phyloP scores from a whole-genome alignment of 1,139 yeast species.

The Suhomyces bribrorum region DNA sequence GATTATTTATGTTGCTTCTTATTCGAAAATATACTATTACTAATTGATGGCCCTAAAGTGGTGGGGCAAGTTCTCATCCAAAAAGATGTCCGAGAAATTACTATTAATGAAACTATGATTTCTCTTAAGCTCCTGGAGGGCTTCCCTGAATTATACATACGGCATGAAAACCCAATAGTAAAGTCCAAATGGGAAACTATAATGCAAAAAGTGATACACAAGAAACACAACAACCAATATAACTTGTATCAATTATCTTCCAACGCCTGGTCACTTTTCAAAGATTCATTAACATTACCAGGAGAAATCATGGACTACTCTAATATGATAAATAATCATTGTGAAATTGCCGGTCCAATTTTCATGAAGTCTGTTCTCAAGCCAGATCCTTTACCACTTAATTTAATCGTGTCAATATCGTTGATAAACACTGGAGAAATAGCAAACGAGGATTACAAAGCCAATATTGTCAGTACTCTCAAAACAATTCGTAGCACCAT shows the following conservation, averaged over 20 bases:
- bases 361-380: conserved; percentile 30
- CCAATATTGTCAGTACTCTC: conserved; percentile 28
- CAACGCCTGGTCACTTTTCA: conserved; percentile 48
- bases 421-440: conserved; percentile 34
- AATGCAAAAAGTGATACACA: conserved; percentile 21
- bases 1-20: conserved; percentile 38
- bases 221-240: conserved; percentile 20
- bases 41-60: conserved; percentile 36
- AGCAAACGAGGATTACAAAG: conserved; percentile 36
- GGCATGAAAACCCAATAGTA: conserved; percentile 35
- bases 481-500: conserved; percentile 29
- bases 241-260: conserved; percentile 52
- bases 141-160: conserved; percentile 48
- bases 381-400: conserved; percentile 45
- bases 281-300: conserved; percentile 33
- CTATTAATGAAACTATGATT: conserved; percentile 28
- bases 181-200: conserved; percentile 44
- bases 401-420: conserved; percentile 50
- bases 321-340: conserved; percentile 33
- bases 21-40: conserved; percentile 40
- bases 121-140: conserved; percentile 41
- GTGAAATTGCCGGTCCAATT: conserved; percentile 42
- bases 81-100: conserved; percentile 37
- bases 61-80: conserved; percentile 36
- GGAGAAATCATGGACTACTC: conserved; percentile 40